These are phyloP conservation scores for Metarhizium robertsii DNA, from an alignment of 2,329 filamentous ascomycete genomes.

Conservation along the genomic window DNA sequence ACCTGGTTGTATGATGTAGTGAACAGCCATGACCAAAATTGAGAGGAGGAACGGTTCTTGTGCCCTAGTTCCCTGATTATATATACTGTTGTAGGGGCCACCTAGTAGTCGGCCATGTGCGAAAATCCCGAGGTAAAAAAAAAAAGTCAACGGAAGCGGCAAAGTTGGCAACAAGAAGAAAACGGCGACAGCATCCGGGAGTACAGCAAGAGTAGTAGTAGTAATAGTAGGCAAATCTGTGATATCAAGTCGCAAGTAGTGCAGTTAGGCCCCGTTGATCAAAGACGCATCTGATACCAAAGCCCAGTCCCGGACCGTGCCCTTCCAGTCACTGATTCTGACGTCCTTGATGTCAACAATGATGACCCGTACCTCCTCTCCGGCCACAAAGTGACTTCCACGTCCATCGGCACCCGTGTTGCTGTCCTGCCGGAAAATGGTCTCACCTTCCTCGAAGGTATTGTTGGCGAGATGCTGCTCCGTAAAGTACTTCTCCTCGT, in stretches of 20 bases:
- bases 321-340: constrained; percentile 90
- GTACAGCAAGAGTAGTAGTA: not conserved
- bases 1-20: not conserved
- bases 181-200: not conserved
- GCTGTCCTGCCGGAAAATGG: constrained; percentile 20
- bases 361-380: constrained; percentile 78
- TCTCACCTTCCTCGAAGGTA: constrained; percentile 56
- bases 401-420: constrained; percentile 41
- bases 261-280: constrained; percentile 30
- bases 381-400: constrained; percentile 62
- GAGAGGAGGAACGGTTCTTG: not conserved
- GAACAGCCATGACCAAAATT: not conserved
- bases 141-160: not conserved
- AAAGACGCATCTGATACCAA: constrained; percentile 26
- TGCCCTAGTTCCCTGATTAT: not conserved
- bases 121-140: not conserved
- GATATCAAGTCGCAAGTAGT: not conserved
- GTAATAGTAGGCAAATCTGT: not conserved
- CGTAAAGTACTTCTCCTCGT: constrained; percentile 78
- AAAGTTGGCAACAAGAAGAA: not conserved
- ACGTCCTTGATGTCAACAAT: constrained; percentile 78
- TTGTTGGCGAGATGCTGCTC: constrained; percentile 85
- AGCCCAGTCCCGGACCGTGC: constrained; percentile 75
- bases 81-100: not conserved
- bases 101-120: not conserved